A percentile compares a stretch with the other conserved stretches of the same genome.
Conservation (phyloP, 2,329 filamentous ascomycete species). For the Diplodia scrobiculata region DNA sequence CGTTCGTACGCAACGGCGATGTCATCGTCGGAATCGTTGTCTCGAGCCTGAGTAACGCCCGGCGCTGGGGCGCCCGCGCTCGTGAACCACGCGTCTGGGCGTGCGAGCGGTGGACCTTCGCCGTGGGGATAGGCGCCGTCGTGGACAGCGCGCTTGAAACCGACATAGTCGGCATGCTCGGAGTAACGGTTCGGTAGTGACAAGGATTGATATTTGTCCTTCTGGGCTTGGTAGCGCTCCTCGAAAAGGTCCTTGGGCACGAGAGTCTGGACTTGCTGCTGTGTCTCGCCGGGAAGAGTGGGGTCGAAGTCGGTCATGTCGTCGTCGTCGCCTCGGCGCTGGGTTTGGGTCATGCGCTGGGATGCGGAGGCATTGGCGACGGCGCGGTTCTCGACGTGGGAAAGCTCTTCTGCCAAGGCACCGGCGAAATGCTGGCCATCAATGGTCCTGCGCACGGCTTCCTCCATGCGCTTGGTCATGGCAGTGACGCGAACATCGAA, state of each 20-base stretch:
- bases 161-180: slow-evolving; percentile 61
- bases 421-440: slow-evolving; percentile 57
- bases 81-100: slow-evolving; percentile 65
- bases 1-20: slow-evolving; percentile 66
- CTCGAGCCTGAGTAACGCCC: slow-evolving; percentile 42
- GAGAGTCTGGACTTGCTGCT: slow-evolving; percentile 40
- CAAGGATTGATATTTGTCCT: slow-evolving; percentile 48
- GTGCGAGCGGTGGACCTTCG: slow-evolving; percentile 56
- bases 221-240: slow-evolving; percentile 45
- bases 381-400: slow-evolving; percentile 46
- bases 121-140: slow-evolving; percentile 60
- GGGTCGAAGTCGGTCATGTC: slow-evolving; percentile 46
- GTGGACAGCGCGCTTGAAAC: slow-evolving; percentile 64
- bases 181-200: slow-evolving; percentile 55
- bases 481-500: slow-evolving; percentile 51
- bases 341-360: slow-evolving; percentile 22
- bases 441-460: slow-evolving; percentile 59
- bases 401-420: slow-evolving; percentile 49
- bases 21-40: slow-evolving; percentile 65
- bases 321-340: slow-evolving; percentile 35
- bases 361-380: slow-evolving; percentile 34
- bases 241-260: slow-evolving; percentile 45
- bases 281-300: slow-evolving; percentile 45
- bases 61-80: slow-evolving; percentile 50
- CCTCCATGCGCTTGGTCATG: slow-evolving; percentile 60